Percentiles rank a stretch among this genome's conserved stretches.
These are phyloP conservation scores for Aspergillus thermomutatus DNA, from an alignment of 2,329 filamentous ascomycete genomes.

Conservation along the genomic window DNA sequence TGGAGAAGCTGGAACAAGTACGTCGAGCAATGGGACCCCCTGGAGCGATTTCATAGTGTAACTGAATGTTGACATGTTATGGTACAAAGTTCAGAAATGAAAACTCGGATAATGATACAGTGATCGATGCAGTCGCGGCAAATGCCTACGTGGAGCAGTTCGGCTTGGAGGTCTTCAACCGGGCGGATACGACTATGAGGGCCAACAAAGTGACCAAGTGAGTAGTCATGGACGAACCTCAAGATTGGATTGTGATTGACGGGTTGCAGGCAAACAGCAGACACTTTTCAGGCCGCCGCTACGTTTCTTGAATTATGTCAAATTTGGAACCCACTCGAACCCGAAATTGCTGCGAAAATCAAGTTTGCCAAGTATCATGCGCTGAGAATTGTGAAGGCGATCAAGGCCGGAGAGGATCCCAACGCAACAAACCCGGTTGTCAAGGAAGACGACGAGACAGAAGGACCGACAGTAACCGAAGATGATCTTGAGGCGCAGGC, in stretches of 20 bases:
- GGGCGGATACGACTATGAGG: constrained; percentile 76
- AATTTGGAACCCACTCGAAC: constrained; percentile 75
- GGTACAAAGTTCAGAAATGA: constrained; percentile 62
- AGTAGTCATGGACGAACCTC: constrained; percentile 10
- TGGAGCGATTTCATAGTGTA: not conserved
- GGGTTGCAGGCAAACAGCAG: constrained; percentile 71
- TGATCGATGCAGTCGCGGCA: constrained; percentile 79
- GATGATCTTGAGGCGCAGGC: constrained; percentile 63
- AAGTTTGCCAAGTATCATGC: constrained; percentile 98
- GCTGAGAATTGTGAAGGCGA: constrained; percentile 80
- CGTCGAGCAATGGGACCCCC: constrained; percentile 11
- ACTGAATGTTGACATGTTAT: constrained; percentile 5
- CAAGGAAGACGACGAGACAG: constrained; percentile 49
- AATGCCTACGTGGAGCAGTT: constrained; percentile 95
- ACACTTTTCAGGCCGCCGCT: constrained; percentile 87
- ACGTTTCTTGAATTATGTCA: constrained; percentile 87
- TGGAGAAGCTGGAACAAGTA: constrained; percentile 87
- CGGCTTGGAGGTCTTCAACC: constrained; percentile 78
- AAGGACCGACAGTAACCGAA: constrained; percentile 52
- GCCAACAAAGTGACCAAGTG: constrained; percentile 81
- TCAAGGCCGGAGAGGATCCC: constrained; percentile 87
- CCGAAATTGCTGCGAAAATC: constrained; percentile 78
- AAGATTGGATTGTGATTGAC: constrained; percentile 6
- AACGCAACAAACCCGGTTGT: constrained; percentile 81
- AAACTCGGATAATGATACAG: constrained; percentile 73